Evolutionary conservation across 495 filamentous ascomycete species (phyloP).

Genomic region (Aspergillus affinis): DNA sequence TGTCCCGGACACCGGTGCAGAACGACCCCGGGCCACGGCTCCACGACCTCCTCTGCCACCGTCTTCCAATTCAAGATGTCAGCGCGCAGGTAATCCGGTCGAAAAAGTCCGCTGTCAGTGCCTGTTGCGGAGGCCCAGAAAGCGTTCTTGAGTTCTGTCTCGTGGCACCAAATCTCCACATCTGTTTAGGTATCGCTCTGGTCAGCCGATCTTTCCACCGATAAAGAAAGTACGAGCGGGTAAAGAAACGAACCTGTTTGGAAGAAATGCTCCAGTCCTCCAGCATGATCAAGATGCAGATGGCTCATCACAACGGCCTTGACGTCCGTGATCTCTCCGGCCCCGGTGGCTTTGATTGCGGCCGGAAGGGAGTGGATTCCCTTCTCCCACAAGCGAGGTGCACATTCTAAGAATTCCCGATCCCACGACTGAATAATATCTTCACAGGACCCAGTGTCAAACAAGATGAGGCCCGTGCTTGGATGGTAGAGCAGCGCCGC

Average conservation of each 20-base stretch:
- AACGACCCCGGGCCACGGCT: slow-evolving; percentile 13
- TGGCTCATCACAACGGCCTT: slow-evolving; percentile 49
- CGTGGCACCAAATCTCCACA: slow-evolving; percentile 15
- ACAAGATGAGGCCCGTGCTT: slow-evolving; percentile 42
- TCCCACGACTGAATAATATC: slow-evolving; percentile 34
- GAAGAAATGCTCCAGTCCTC: slow-evolving; percentile 30
- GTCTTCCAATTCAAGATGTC: slow-evolving; percentile 13
- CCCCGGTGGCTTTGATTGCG: slow-evolving; percentile 41
- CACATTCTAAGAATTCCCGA: slow-evolving; percentile 43
- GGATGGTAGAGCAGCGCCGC: slow-evolving; percentile 10
- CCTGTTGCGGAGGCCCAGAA: slow-evolving; percentile 16
- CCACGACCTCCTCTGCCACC: slow-evolving; percentile 7
- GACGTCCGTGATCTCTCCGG: slow-evolving; percentile 38
- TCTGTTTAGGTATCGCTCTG: too few relatives aligned
- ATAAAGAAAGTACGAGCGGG: too few relatives aligned
- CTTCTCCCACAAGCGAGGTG: slow-evolving; percentile 34
- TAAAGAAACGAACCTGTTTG: too few relatives aligned
- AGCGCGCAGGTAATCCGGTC: slow-evolving; percentile 7
- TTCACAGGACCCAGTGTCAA: slow-evolving; percentile 44
- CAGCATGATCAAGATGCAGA: slow-evolving; percentile 48
- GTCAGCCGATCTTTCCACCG: too few relatives aligned
- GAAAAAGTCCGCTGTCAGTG: slow-evolving; percentile 7
- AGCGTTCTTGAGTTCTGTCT: slow-evolving; percentile 1
- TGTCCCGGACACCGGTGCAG: slow-evolving; percentile 13
- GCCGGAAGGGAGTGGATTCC: slow-evolving; percentile 36